Evolutionary conservation across 23 red algal genomes (phyloP), one percentile per base, ranked within the genome.

Genomic region (Gracilaria vermiculophylla): DNA sequence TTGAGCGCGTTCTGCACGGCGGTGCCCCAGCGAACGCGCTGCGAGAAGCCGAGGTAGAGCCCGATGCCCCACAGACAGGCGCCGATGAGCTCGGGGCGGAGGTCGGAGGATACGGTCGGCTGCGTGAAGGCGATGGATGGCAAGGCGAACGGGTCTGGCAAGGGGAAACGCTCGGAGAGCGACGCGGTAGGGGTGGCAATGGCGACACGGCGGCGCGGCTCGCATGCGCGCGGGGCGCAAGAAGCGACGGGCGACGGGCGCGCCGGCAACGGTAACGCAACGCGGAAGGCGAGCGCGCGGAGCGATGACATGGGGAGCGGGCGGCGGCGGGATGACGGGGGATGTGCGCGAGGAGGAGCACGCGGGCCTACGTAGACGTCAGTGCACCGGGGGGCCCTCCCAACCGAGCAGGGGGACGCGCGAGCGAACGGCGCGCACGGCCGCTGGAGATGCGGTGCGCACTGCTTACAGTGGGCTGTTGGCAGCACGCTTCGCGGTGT

Each of bases 61-160:
- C 90, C 90, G 4, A 77, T 54, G 31, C 78, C 50, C 80, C 79
- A 85, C 11, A 93, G 90, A 67, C 82, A 56, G 25, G 90, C 47
- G 57, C 90, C 90, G 73, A 85, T 25, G 45, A 93, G 90, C 42
- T 93, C 90, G 4, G 90, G 90, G 20, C 90, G 90, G 15, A 93
- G 39, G 70, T 92, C 88, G 34, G 88, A 77, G 0, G 77, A 82
- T 42, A 69, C 17, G 8, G 77, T 44, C 19, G 64, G 36, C 31
- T 55, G 48, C 40, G 69, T 67, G 34, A 91, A 91, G 37, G 75
- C 87, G 61, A 73, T 37, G 55, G 54, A 45, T 6, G 76, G 87
- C 41, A 81, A 91, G 15, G 87, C 15, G 50, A 91, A 81, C 1
- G 44, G 32, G 27, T 80, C 75, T 0, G 76, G 87, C 36, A 81